Evolutionary conservation across 78 protist genomes (phyloP), one percentile per base, ranked within the genome.

Genomic region (Acrasis kona): DNA sequence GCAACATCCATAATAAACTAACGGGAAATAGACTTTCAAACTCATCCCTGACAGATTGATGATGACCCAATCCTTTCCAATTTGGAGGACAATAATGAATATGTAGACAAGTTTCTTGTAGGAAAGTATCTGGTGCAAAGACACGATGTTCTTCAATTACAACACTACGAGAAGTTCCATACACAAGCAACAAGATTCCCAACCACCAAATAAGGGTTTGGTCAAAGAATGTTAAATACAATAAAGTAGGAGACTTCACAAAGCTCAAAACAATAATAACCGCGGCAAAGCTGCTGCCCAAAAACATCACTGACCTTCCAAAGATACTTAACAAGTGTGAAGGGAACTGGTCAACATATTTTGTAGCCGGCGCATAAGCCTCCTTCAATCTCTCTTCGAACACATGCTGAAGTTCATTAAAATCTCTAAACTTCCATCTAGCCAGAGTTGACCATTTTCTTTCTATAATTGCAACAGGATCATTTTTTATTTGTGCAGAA

Each of bases 321-420:
- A 50, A n/a, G 19, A 50, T 50, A n/a, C 34, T n/a, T n/a, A 50
- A 19, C 19, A 50, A 50, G 19, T 50, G 61, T n/a, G 19, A n/a
- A n/a, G 61, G 61, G 19, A 50, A 50, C 19, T 50, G 61, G 19
- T 50, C 19, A n/a, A 50, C 19, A 50, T 50, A 50, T 50, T 50
- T 19, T n/a, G 19, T 50, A n/a, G 61, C 19, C 19, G 19, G 19
- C 19, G 19, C 19, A 50, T 50, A 0, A 9, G 77, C 10, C 12
- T 66, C 72, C 5, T 1, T 38, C 5, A 74, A 12, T 57, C 72
- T 29, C 39, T 39, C 67, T 34, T 87, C 80, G 57, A 88, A 91
- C 34, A 80, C 61, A 50, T 91, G 95, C 4, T 91, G 89, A 42
- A 91, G 37, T 36, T 91, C 95, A 68, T 91, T 91, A 39, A 85